These are phyloP conservation scores for Boletus sp. DNA, from an alignment of 768 basidiomycete species.

Conservation along the genomic window DNA sequence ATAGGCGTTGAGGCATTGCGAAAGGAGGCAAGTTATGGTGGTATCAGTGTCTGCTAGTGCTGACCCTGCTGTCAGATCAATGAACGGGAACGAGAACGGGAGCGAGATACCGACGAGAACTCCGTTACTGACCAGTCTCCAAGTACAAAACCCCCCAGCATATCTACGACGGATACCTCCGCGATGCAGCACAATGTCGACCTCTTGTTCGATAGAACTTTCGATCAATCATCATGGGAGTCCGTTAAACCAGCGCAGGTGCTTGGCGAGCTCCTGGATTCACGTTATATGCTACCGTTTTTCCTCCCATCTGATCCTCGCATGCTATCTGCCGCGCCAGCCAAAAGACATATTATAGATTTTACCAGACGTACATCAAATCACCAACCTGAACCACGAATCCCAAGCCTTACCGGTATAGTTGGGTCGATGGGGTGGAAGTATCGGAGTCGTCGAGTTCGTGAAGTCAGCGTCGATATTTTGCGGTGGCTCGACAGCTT, in stretches of 20 bases:
- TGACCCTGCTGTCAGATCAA: conserved; percentile 46
- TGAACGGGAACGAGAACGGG: conserved; percentile 63
- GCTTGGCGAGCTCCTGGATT: conserved; percentile 89
- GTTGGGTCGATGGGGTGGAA: conserved; percentile 55
- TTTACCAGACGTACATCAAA: conserved; percentile 12
- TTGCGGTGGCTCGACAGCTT: conserved; percentile 73
- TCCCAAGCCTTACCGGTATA: conserved; percentile 40
- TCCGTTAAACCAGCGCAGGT: conserved; percentile 76
- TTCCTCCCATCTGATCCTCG: conserved; percentile 79
- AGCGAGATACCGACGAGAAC: conserved; percentile 29
- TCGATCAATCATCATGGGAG: conserved; percentile 70
- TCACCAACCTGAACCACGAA: conserved; percentile 34
- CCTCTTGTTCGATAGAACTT: conserved; percentile 68
- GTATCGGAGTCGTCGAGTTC: conserved; percentile 55
- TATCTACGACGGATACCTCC: conserved; percentile 35
- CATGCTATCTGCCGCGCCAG: conserved; percentile 69
- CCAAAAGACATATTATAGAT: conserved; percentile 32
- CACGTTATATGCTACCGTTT: conserved; percentile 88
- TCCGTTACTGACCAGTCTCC: conserved; percentile 42
- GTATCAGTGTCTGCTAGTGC: background rate
- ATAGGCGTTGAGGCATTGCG: conserved; percentile 82
- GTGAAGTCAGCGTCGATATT: conserved; percentile 57
- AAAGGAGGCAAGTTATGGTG: conserved; percentile 58
- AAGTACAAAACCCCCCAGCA: conserved; percentile 28
- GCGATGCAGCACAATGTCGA: conserved; percentile 64